Base-by-base conservation (phyloP, 2,329 filamentous ascomycete species). In the Cylindrodendrum hubeiense region DNA sequence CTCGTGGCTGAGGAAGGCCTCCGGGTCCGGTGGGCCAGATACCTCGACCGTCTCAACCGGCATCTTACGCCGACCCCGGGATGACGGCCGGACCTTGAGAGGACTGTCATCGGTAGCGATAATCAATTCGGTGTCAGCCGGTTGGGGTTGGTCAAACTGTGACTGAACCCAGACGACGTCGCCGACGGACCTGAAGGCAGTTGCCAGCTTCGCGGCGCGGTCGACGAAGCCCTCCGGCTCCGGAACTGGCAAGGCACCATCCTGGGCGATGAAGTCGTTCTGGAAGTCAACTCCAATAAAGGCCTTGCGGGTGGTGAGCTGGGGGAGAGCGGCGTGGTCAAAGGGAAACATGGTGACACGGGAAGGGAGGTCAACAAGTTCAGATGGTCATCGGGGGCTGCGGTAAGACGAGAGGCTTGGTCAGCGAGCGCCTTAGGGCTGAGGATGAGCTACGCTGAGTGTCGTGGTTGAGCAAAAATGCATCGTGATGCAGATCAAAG, bases 211-310 rank as follows among this genome's bases (percentile, higher is more conserved):
- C 21, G 89, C 82, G 44, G 94, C 87, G 28, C 88, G 89, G 41
- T 91, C 85, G 47, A 96, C 78, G 67, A 95, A 93, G 10, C 88
- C 87, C 4, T 86, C 79, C 3, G 90, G 89, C 46, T 88, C 85
- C 37, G 83, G 82, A 54, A 95, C 88, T 13, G 89, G 86, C 21
- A 98, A 80, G 26, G 89, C 87, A 59, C 93, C 92, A 54, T 89
- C 85, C 2, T 87, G 81, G 7, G 89, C 85, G 63, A 97, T 82
- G 74, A 98, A 97, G 78, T 98, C 95, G 73, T 97, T 94, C 76
- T 98, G 96, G 37, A 97, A 88, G 74, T 97, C 95, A 68, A 98
- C 86, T 19, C 97, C 82, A 21, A 98, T 83, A 46, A 99, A 85
- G 1, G 93, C 95, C 80, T 87, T 88, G 55, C 89, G 85, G 9